phyloP scores from a whole-genome alignment of 176 grass and related monocot genomes.

The Aegilops bicornis region DNA sequence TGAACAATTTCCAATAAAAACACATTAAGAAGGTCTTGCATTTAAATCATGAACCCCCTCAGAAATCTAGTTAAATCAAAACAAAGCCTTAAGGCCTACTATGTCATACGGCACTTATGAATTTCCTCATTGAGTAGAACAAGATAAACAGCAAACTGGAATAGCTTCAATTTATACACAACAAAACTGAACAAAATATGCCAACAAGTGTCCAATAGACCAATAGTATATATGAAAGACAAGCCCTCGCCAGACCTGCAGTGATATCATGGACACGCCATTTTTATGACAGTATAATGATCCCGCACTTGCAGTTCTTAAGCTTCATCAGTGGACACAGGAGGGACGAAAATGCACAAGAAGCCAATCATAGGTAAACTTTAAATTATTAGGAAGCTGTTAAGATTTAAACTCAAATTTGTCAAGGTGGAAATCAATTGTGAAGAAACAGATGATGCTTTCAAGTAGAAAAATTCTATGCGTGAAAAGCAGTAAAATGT shows the following conservation, averaged over 20 bases:
- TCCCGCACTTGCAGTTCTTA: slow-evolving; percentile 17
- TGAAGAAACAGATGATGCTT: background rate
- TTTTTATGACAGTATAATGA: slow-evolving; percentile 17
- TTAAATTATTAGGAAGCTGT: background rate
- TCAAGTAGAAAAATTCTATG: background rate
- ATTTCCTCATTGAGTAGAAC: slow-evolving; percentile 2
- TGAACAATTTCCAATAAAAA: background rate
- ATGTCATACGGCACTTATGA: slow-evolving; percentile 22
- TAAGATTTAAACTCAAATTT: background rate
- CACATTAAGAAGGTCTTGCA: background rate
- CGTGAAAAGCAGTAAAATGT: background rate
- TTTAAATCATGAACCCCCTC: background rate
- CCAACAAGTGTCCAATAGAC: background rate
- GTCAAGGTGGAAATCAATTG: background rate
- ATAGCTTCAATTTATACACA: background rate
- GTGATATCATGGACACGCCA: slow-evolving; percentile 20
- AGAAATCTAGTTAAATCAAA: slow-evolving; percentile 13
- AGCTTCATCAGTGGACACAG: slow-evolving; percentile 23
- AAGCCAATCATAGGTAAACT: background rate
- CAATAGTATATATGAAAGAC: background rate
- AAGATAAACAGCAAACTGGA: background rate
- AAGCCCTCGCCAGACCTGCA: slow-evolving; percentile 13
- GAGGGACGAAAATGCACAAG: background rate
- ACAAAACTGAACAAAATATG: background rate
- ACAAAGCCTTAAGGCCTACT: background rate